These are phyloP conservation scores for Euptelea pleiosperma DNA, from an alignment of 164 flowering plant species.

Conservation along the genomic window DNA sequence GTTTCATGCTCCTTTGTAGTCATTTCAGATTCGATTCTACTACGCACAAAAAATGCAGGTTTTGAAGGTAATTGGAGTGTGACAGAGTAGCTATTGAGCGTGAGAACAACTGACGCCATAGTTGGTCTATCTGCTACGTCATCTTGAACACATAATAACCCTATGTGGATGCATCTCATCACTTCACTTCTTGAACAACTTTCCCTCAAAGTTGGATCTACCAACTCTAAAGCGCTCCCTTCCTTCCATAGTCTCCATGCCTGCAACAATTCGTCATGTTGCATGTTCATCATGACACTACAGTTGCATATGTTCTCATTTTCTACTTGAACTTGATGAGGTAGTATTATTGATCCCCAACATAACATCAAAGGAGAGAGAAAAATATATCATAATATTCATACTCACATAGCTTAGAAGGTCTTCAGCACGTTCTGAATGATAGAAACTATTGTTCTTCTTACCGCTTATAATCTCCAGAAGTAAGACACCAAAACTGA, in stretches of 20 bases:
- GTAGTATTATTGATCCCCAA: too few species aligned
- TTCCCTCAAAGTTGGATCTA: too few species aligned
- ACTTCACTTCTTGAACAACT: too few species aligned
- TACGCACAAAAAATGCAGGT: slow-evolving; percentile 28
- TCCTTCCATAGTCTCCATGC: slow-evolving; percentile 26
- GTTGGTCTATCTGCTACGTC: slow-evolving; percentile 36
- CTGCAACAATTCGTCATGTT: slow-evolving; percentile 18
- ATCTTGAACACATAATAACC: too few species aligned
- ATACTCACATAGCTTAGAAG: slow-evolving; percentile 9
- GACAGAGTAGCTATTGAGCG: slow-evolving; percentile 34
- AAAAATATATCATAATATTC: background rate
- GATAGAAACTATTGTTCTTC: slow-evolving; percentile 4
- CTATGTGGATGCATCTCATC: too few species aligned
- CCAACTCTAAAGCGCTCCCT: too few species aligned
- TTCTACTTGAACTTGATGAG: too few species aligned
- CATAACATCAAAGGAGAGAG: background rate
- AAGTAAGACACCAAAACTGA: slow-evolving; percentile 19
- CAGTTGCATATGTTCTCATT: too few species aligned
- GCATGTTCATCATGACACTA: too few species aligned
- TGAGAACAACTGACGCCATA: slow-evolving; percentile 40
- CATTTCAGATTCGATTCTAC: too few species aligned
- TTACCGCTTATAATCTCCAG: slow-evolving; percentile 17
- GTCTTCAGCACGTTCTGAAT: background rate
- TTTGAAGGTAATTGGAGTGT: slow-evolving; percentile 31
- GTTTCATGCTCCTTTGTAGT: too few species aligned